Percentiles rank a stretch among this genome's conserved stretches.
Conservation (phyloP, 495 filamentous ascomycete genomes). For the Articulospora tetracladia region DNA sequence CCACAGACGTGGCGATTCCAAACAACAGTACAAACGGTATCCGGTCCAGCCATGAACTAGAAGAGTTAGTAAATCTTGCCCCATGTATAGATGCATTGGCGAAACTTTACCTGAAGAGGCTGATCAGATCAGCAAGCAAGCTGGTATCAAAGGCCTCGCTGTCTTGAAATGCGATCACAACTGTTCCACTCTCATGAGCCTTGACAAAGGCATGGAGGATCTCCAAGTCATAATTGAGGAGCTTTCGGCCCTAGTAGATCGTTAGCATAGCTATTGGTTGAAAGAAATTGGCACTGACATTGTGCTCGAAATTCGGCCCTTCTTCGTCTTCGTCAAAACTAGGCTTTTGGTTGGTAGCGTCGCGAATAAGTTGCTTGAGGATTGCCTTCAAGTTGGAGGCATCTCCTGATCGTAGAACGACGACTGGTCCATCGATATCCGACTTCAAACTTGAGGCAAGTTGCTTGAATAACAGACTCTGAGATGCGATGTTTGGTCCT, state of each 20-base stretch:
- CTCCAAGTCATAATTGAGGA: slow-evolving; percentile 89
- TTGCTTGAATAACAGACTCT: slow-evolving; percentile 68
- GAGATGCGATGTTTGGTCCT: slow-evolving; percentile 81
- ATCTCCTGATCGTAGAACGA: slow-evolving; percentile 75
- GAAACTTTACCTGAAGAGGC: slow-evolving; percentile 67
- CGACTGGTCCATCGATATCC: slow-evolving; percentile 48
- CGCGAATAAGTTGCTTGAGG: slow-evolving; percentile 79
- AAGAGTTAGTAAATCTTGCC: not conserved
- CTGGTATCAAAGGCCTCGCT: slow-evolving; percentile 85
- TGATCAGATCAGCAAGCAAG: slow-evolving; percentile 75
- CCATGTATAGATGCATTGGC: not conserved
- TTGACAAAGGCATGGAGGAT: slow-evolving; percentile 64
- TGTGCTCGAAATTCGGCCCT: slow-evolving; percentile 36
- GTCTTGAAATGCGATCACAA: slow-evolving; percentile 80
- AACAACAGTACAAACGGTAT: slow-evolving; percentile 86
- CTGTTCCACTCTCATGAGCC: slow-evolving; percentile 48
- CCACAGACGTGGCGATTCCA: slow-evolving; percentile 85
- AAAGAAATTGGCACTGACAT: slow-evolving; percentile 37
- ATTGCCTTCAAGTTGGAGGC: slow-evolving; percentile 76
- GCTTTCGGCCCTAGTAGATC: slow-evolving; percentile 54
- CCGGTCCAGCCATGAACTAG: slow-evolving; percentile 80
- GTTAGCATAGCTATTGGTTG: not conserved
- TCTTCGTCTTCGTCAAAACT: slow-evolving; percentile 37
- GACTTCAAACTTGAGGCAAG: slow-evolving; percentile 49
- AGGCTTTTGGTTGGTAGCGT: slow-evolving; percentile 54